These are phyloP conservation scores for Boletus eberwhitei DNA, from an alignment of 768 basidiomycete species.

Conservation along the genomic window DNA sequence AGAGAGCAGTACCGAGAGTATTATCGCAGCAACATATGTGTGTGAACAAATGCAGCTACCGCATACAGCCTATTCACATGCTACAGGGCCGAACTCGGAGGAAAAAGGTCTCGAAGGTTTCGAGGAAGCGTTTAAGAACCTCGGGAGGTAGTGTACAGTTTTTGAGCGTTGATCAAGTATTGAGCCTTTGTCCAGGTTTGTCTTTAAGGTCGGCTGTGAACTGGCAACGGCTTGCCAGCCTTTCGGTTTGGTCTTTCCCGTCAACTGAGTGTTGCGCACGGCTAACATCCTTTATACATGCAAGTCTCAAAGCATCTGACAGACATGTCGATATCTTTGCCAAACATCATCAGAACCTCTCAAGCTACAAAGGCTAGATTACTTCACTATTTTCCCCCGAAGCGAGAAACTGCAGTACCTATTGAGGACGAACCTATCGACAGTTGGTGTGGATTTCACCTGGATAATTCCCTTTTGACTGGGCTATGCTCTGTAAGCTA, in stretches of 20 bases:
- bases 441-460: conserved; percentile 93
- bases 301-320: conserved; percentile 63
- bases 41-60: conserved; percentile 9
- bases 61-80: not conserved
- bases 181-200: conserved; percentile 45
- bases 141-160: conserved; percentile 52
- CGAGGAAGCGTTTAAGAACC: conserved; percentile 83
- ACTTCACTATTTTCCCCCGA: conserved; percentile 91
- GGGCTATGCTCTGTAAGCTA: conserved; percentile 80
- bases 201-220: conserved; percentile 79
- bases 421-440: conserved; percentile 67
- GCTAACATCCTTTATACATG: not conserved
- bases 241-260: conserved; percentile 56
- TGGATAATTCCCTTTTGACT: conserved; percentile 88
- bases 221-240: conserved; percentile 87
- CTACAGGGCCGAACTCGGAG: conserved; percentile 59
- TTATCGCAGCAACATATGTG: conserved; percentile 88
- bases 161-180: not conserved
- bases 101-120: conserved; percentile 69
- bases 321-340: conserved; percentile 63
- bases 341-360: conserved; percentile 67
- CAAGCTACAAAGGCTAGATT: conserved; percentile 89
- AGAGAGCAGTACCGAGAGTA: conserved; percentile 71
- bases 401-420: conserved; percentile 35
- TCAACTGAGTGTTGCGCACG: not conserved